Evolutionary conservation across 2,329 filamentous ascomycete genomes (phyloP).

Genomic region (Pseudopyrenochaeta lycopersici): DNA sequence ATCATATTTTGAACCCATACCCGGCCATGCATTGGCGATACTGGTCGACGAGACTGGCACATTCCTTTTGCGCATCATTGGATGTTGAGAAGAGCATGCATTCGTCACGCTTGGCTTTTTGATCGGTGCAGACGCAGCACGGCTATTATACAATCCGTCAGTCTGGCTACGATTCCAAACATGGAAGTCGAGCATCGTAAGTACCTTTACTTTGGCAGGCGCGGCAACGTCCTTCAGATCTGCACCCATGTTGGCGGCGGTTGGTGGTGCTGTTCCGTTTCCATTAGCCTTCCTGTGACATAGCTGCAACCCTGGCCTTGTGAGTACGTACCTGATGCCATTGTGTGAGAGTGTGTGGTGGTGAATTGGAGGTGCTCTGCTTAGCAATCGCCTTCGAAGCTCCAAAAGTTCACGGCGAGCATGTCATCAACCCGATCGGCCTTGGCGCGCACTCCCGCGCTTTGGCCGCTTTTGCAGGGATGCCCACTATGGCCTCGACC

Average conservation of each 20-base stretch:
- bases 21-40: constrained; percentile 94
- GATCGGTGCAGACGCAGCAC: constrained; percentile 96
- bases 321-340: constrained; percentile 45
- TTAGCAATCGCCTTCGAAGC: constrained; percentile 37
- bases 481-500: constrained; percentile 9
- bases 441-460: constrained; percentile 35
- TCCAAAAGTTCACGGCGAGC: constrained; percentile 13
- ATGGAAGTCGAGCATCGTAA: neutral
- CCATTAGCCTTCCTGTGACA: constrained; percentile 14
- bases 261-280: constrained; percentile 32
- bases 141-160: constrained; percentile 64
- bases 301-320: neutral
- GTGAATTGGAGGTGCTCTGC: constrained; percentile 20
- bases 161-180: too few species aligned
- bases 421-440: constrained; percentile 27
- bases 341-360: constrained; percentile 29
- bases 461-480: constrained; percentile 12
- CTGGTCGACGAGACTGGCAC: constrained; percentile 80
- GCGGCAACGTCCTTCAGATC: constrained; percentile 54
- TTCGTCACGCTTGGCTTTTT: constrained; percentile 92
- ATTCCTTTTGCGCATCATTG: constrained; percentile 83
- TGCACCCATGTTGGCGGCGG: constrained; percentile 55
- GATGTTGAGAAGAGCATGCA: constrained; percentile 98
- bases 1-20: constrained; percentile 78
- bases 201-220: constrained; percentile 56